These are phyloP conservation scores for Naganishia antarctica DNA, from an alignment of 768 basidiomycete genomes.

Conservation along the genomic window DNA sequence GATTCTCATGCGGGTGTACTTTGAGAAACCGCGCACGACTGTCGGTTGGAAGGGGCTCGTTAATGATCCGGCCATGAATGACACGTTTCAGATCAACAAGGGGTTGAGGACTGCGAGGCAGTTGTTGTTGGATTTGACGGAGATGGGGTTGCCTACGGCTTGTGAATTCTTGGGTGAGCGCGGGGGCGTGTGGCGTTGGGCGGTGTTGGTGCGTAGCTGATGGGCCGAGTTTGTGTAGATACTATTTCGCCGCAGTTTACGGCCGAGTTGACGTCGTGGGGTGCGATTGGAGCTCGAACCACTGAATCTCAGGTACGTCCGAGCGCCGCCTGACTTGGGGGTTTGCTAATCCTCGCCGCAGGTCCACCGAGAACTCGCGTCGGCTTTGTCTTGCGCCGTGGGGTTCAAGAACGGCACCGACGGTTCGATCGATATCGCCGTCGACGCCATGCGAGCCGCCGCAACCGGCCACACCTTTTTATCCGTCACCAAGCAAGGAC, in stretches of 20 bases:
- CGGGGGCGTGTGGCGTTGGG: too few relatives aligned
- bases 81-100: constrained; percentile 88
- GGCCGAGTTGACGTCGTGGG: constrained; percentile 89
- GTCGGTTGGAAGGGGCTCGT: constrained; percentile 84
- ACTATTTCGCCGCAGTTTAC: constrained; percentile 84
- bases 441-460: constrained; percentile 92
- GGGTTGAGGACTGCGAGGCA: constrained; percentile 82
- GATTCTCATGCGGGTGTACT: constrained; percentile 96
- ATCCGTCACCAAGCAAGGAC: constrained; percentile 58
- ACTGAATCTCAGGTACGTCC: constrained; percentile 67
- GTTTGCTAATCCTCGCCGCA: constrained; percentile 52
- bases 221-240: too few relatives aligned
- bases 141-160: constrained; percentile 84
- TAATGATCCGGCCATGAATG: constrained; percentile 38
- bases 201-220: too few relatives aligned
- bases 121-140: constrained; percentile 83
- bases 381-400: constrained; percentile 93
- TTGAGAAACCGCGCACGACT: constrained; percentile 92
- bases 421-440: constrained; percentile 77
- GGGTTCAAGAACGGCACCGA: constrained; percentile 98
- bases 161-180: constrained; percentile 75
- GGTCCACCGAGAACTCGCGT: constrained; percentile 91
- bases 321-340: too few relatives aligned
- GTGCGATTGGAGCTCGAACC: constrained; percentile 94
- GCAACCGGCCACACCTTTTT: constrained; percentile 94